Evolutionary conservation across 139 green algal species (phyloP), one percentile per base, ranked within the genome.

Genomic region (Gonium pectorale): DNA sequence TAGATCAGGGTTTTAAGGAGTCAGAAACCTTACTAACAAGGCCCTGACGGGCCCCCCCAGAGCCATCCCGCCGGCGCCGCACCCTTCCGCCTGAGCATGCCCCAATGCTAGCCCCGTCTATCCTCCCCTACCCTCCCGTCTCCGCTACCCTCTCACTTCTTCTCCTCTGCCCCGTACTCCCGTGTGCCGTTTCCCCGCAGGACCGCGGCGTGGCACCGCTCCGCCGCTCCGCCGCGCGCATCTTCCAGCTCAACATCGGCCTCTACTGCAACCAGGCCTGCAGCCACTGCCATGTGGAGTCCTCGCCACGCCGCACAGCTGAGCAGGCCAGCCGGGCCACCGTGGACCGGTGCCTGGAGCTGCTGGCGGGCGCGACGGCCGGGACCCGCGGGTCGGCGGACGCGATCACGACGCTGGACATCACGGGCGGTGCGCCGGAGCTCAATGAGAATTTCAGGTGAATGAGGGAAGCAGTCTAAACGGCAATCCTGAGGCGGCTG

Each of bases 191-290:
- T n/a, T n/a, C 7, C 44, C 5, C 73, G 56, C 83, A 92, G 86
- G 68, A 88, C 6, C 35, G 37, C 24, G 91, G 89, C 49, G 87
- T 90, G 11, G 79, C 43, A 0, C 79, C 91, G 3, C 88, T 98
- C 37, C 22, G 71, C 17, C 91, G 96, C 0, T 35, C 59, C 13
- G 38, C 86, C 17, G 89, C 95, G 9, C 91, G 73, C 24, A 96
- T 95, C 1, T 60, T 99, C 5, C 97, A 99, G 92, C 91, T 99
- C 29, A 99, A 99, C 90, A 97, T 99, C 40, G 97, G 97, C 0
- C 92, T 99, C 13, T 98, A 98, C 91, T 99, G 97, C 95, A 99
- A 99, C 91, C 97, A 99, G 89, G 95, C 95, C 4, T 99, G 97
- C 92, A 90, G 79, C 33, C 97, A 99, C 88, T 99, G 97, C 92